phyloP scores from a whole-genome alignment of 192 early-diverging fungal species.

The Coemansia sp. region DNA sequence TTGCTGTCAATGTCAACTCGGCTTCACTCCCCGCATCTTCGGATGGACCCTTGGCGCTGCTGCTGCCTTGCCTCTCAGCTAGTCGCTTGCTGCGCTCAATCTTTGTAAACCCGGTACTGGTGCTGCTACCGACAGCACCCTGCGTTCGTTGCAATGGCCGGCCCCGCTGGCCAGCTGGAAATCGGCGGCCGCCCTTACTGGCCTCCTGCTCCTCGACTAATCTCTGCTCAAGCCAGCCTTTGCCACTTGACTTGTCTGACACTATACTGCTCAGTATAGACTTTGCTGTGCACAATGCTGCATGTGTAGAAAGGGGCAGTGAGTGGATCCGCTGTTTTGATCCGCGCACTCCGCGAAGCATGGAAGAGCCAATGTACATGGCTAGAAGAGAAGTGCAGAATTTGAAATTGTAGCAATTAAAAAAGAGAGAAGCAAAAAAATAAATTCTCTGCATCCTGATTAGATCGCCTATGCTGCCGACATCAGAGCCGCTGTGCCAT shows the following conservation, averaged over 20 bases:
- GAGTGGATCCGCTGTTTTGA: not conserved
- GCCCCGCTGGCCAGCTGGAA: not conserved
- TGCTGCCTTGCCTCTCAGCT: not conserved
- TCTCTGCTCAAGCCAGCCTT: conserved; percentile 12
- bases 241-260: not conserved
- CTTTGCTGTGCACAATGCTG: not conserved
- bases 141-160: not conserved
- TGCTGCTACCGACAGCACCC: not conserved
- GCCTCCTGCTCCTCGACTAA: conserved; percentile 3
- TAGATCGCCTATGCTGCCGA: not conserved
- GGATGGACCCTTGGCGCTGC: not conserved
- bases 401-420: not conserved
- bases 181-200: not conserved
- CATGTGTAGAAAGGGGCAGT: not conserved
- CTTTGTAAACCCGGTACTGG: conserved; percentile 20
- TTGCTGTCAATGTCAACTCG: conserved; percentile 21
- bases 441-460: not conserved
- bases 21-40: not conserved
- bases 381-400: not conserved
- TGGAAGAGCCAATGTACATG: not conserved
- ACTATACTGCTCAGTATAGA: conserved; percentile 9
- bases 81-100: not conserved
- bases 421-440: not conserved
- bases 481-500: not conserved
- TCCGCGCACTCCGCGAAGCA: not conserved